Conservation (phyloP, 2,329 filamentous ascomycete genomes). For the Aspergillus pseudonomiae region DNA sequence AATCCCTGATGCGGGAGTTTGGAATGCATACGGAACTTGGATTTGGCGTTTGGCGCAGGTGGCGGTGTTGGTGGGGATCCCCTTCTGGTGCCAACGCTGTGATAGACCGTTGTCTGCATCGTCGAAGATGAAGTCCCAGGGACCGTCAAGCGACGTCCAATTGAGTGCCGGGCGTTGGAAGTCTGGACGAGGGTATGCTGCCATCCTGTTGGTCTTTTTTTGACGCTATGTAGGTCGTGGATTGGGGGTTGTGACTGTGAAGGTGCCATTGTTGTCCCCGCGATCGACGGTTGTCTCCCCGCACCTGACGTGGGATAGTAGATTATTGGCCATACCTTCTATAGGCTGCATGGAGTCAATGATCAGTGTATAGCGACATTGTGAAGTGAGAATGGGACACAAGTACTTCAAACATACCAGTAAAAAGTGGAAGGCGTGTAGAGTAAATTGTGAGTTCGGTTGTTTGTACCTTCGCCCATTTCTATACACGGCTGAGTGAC, state of each 20-base stretch:
- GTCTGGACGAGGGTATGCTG: constrained; percentile 65
- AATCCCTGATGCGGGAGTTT: constrained; percentile 65
- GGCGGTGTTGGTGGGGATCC: constrained; percentile 47
- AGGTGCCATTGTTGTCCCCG: neutral
- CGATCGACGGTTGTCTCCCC: constrained; percentile 1
- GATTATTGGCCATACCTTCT: neutral
- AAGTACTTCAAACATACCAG: neutral
- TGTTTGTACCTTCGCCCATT: neutral
- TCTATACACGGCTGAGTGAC: neutral
- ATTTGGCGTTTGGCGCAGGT: constrained; percentile 56
- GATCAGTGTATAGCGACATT: neutral
- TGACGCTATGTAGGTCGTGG: neutral
- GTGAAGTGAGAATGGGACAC: neutral
- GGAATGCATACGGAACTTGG: constrained; percentile 67
- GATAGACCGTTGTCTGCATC: constrained; percentile 62
- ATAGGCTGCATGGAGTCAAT: neutral
- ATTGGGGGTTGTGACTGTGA: neutral
- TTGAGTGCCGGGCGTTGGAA: constrained; percentile 59
- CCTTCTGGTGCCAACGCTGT: constrained; percentile 56
- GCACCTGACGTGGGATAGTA: neutral
- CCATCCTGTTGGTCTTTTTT: neutral
- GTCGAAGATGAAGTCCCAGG: constrained; percentile 68
- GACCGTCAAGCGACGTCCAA: constrained; percentile 65
- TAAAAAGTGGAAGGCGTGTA: neutral
- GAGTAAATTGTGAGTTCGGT: neutral